Evolutionary conservation across 768 basidiomycete species (phyloP), one percentile per base, ranked within the genome.

Genomic region (Infundibulicybe gibba): DNA sequence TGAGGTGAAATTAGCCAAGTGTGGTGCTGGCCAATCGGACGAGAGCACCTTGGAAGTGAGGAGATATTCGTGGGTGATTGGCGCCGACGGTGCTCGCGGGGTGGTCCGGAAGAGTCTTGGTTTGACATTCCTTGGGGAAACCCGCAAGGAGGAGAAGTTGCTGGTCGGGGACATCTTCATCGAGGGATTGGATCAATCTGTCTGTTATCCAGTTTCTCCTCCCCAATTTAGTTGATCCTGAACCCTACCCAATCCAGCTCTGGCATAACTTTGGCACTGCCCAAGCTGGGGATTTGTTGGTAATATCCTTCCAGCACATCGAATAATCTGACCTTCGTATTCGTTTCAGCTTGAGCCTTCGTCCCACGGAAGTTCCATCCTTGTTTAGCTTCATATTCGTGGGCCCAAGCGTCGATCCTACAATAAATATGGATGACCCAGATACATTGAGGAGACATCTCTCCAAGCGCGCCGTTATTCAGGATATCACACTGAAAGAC

Each of bases 91-190:
- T 38, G 35, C 35, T 14, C 25, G 40, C 12, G 45, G 45, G 25
- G 37, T 19, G 16, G 34, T 15, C 6, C 3, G 37, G 19, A 74
- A 74, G 44, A 55, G 59, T 40, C 57, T 72, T 2, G 70, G 70
- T 6, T 49, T 75, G 9, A 53, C 61, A 1, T 76, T 77, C 40
- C 42, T 68, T 14, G 74, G 75, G 8, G 69, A 72, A 49, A 70
- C 70, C 0, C 51, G 64, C 25, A 51, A 51, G 12, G 57, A 63
- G 6, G 64, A 70, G 41, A 61, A 60, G 34, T 63, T 68, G 45
- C 59, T 74, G 14, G 62, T 69, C 9, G 73, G 72, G 2, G 72
- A 75, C 54, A 38, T n/a, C 17, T 15, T 25, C 8, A 38, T 38
- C 37, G 37, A 38, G 10, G 37, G 37, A 3, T 38, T 38, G 10